Evolutionary conservation across 2,329 filamentous ascomycete genomes (phyloP).

Genomic region (Beauveria varroae): DNA sequence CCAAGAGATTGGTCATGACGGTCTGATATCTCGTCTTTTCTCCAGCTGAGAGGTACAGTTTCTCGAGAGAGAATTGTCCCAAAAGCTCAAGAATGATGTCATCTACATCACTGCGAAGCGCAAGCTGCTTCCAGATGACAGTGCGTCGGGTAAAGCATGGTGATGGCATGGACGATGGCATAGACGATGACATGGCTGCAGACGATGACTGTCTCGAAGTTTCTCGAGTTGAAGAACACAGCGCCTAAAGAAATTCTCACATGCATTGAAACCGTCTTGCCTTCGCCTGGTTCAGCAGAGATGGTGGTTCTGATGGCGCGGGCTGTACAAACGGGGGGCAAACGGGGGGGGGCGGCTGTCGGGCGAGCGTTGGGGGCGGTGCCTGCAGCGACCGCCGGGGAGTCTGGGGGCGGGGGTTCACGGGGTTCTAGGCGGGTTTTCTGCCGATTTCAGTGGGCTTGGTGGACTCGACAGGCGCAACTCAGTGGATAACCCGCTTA

Average conservation of each 20-base stretch:
- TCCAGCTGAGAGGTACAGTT: slow-evolving; percentile 28
- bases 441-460: neutral
- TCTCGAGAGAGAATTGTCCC: slow-evolving; percentile 34
- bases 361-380: neutral
- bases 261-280: neutral
- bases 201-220: no score
- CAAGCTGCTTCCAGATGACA: slow-evolving; percentile 28
- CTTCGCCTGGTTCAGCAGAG: neutral
- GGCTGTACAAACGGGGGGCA: neutral
- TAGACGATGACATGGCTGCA: slow-evolving; percentile 18
- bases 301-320: neutral
- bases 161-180: slow-evolving; percentile 27
- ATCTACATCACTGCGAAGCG: slow-evolving; percentile 32
- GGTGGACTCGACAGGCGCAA: neutral
- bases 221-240: neutral
- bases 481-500: neutral
- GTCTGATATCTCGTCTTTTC: slow-evolving; percentile 26
- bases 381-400: neutral
- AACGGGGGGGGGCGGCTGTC: neutral
- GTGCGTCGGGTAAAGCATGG: slow-evolving; percentile 29
- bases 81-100: slow-evolving; percentile 34
- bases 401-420: slow-evolving; percentile 1
- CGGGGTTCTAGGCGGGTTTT: neutral
- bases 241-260: neutral
- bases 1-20: slow-evolving; percentile 27